These are phyloP conservation scores for Penicillium sp. DNA, from an alignment of 2,329 filamentous ascomycete genomes.

Conservation along the genomic window DNA sequence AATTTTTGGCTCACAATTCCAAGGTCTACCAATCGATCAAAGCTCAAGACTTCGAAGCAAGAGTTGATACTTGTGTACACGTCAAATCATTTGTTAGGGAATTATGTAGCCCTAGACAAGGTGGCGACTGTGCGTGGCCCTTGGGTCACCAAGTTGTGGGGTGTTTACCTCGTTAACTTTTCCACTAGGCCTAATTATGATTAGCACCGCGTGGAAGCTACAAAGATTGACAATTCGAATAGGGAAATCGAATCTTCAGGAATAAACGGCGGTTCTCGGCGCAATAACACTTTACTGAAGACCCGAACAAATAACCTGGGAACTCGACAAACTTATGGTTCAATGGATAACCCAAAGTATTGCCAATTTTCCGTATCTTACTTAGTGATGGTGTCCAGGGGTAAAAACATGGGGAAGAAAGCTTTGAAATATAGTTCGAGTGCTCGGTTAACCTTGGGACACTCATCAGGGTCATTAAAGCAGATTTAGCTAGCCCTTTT, in stretches of 20 bases:
- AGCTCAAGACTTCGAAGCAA: background rate
- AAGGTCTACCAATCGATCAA: background rate
- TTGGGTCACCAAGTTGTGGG: background rate
- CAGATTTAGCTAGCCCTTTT: no score
- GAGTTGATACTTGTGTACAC: background rate
- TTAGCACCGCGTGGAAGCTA: background rate
- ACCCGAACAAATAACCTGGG: no score
- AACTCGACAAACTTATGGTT: no score
- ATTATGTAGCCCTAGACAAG: background rate
- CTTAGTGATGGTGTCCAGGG: no score
- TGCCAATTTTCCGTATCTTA: no score
- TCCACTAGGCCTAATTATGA: background rate
- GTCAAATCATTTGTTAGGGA: background rate
- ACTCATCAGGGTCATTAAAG: no score
- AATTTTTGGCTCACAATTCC: background rate
- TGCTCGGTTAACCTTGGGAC: no score
- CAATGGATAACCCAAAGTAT: no score
- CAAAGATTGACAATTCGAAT: background rate
- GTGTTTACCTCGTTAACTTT: background rate
- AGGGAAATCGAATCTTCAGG: background rate
- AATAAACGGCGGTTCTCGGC: no score
- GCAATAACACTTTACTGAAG: no score
- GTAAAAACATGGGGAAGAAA: no score
- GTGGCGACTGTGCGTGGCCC: background rate
- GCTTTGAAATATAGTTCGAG: no score